phyloP scores from a whole-genome alignment of 2,329 filamentous ascomycete genomes.

The Colletotrichum sp. region DNA sequence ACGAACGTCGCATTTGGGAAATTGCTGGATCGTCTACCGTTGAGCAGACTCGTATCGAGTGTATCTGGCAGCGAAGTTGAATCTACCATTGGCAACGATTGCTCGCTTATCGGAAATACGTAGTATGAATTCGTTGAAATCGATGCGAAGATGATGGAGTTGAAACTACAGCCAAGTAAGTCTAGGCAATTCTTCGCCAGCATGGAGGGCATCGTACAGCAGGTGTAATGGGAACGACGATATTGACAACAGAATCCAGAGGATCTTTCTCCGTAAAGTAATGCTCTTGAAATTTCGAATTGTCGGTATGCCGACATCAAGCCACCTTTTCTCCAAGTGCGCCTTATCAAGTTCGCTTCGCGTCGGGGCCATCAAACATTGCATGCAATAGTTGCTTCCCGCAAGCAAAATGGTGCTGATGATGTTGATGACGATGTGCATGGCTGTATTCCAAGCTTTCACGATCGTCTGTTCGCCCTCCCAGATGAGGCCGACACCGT shows the following conservation, averaged over 20 bases:
- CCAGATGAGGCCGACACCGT: neutral
- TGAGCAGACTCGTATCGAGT: neutral
- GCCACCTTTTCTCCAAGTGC: rapidly evolving
- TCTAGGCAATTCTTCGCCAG: rapidly evolving
- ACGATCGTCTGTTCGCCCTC: neutral
- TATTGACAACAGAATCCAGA: neutral
- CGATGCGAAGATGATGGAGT: neutral
- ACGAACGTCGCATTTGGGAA: neutral
- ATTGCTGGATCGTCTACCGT: rapidly evolving
- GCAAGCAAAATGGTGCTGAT: neutral
- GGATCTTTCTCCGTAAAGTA: rapidly evolving
- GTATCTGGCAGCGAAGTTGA: rapidly evolving
- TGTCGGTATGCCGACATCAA: rapidly evolving
- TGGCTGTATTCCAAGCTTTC: neutral
- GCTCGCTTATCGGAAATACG: no score
- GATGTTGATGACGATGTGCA: neutral
- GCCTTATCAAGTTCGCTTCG: neutral
- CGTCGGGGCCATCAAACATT: neutral
- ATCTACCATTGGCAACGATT: neutral
- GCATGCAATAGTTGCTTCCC: neutral
- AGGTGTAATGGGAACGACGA: neutral
- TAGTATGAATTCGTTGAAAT: neutral
- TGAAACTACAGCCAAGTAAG: neutral
- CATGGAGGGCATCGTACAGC: neutral
- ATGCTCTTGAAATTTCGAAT: neutral